Base-by-base conservation (phyloP, 1,284 basidiomycete genomes). In the Mixia osmundae region DNA sequence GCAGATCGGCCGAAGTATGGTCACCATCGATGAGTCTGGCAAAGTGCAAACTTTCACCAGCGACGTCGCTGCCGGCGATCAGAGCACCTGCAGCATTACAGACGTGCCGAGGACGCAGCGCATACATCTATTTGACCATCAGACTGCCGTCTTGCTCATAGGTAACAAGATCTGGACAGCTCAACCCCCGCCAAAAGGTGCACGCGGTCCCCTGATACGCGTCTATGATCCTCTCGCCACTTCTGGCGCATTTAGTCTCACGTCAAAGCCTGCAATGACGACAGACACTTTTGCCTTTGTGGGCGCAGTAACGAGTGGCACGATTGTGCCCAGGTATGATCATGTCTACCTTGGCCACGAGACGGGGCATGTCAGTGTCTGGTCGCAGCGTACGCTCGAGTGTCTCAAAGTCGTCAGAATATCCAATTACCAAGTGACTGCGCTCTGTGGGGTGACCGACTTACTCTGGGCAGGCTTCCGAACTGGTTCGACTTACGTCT, bases 341-440 rank as follows among this genome's bases (percentile, higher is more conserved):
- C 56, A 61, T 14, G 73, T 80, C 21, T 95, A 73, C 49, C 61
- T 97, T n/a, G 83, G 78, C 0, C 89, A 97, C 50, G 87, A 95
- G 54, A 82, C 77, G 29, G 91, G 89, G 0, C 75, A 66, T 47
- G 63, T 94, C 42, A 73, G 72, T 1, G 59, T 83, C 8, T 95
- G 85, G 82, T 52, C 53, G 23, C 45, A 47, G 3, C 38, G 42
- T 9, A 49, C 53, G 3, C 45, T 55, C 36, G 36, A 38, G 2
- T 80, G 72, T 47, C 47, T 67, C 7, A 70, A 30, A 4, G 42
- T 48, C 0, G 41, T 79, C 48, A 80, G 77, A 54, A 67, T 89
- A 24, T 70, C 72, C 2, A 60, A 65, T n/a, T 77, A 72, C 25
- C 76, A 79, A 53, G 67, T 89, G 28, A 55, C 82, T 9, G 67